phyloP scores from a whole-genome alignment of 495 filamentous ascomycete genomes.

The Talaromyces proteolyticus region DNA sequence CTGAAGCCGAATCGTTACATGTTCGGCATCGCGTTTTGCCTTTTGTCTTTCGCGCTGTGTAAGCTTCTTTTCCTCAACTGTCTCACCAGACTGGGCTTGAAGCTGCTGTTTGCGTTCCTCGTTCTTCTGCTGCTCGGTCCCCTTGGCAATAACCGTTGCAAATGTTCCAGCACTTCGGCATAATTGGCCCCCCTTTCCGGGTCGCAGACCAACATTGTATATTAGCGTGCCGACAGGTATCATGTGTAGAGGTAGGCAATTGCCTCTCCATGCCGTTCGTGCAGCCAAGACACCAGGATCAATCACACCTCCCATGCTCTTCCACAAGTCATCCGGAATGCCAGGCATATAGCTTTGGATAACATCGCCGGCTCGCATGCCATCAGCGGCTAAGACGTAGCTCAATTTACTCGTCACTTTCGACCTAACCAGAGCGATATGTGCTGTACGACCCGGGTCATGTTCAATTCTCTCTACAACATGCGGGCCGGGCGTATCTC shows the following conservation, averaged over 20 bases:
- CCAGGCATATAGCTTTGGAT: conserved; percentile 87
- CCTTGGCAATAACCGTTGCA: conserved; percentile 80
- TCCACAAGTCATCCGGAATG: conserved; percentile 76
- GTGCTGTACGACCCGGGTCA: conserved; percentile 86
- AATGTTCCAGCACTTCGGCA: conserved; percentile 92
- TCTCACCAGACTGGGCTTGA: conserved; percentile 14
- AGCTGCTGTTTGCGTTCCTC: conserved; percentile 9
- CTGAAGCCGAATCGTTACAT: conserved; percentile 76
- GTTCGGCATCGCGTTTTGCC: conserved; percentile 51
- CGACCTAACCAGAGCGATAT: conserved; percentile 77
- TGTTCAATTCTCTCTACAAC: conserved; percentile 91
- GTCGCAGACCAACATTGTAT: conserved; percentile 77
- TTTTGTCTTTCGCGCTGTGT: conserved; percentile 36
- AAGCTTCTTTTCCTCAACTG: conserved; percentile 22
- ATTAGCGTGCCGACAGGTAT: conserved; percentile 87
- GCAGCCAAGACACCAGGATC: conserved; percentile 94
- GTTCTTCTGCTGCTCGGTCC: conserved; percentile 47
- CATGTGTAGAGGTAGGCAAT: conserved; percentile 92
- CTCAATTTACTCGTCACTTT: conserved; percentile 53
- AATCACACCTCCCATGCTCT: conserved; percentile 82
- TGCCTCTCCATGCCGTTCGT: conserved; percentile 89
- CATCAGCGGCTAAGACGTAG: conserved; percentile 91
- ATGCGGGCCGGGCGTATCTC: conserved; percentile 70
- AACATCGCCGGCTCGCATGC: conserved; percentile 84
- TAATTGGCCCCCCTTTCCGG: conserved; percentile 72